Conservation (phyloP, 2,329 filamentous ascomycete species). For the Balansia obtecta region DNA sequence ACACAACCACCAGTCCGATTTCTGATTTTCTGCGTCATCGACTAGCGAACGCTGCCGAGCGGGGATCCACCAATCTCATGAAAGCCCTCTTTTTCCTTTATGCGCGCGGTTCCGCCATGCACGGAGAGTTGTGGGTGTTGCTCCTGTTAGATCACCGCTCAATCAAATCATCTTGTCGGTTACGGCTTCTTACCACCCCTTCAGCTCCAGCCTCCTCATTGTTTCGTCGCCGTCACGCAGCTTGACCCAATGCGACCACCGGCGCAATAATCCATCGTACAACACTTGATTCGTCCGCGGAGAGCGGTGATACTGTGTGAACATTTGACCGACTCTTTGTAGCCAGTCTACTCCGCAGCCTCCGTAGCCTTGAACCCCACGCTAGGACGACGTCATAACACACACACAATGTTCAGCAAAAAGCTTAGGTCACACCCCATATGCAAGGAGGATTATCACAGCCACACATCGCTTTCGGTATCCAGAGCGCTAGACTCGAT, state of each 20-base stretch:
- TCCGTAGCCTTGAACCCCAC: too few species aligned
- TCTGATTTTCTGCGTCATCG: slow-evolving; percentile 23
- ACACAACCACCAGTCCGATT: background rate
- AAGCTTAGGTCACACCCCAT: too few species aligned
- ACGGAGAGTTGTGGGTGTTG: background rate
- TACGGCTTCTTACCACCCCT: background rate
- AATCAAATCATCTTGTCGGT: background rate
- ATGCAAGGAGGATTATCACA: too few species aligned
- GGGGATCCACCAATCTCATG: slow-evolving; percentile 1
- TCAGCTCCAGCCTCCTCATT: background rate
- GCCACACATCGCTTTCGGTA: too few species aligned
- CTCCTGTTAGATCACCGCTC: background rate
- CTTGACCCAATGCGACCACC: background rate
- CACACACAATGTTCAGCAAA: too few species aligned
- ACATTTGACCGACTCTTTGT: too few species aligned
- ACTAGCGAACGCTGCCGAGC: slow-evolving; percentile 9
- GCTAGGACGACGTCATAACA: too few species aligned
- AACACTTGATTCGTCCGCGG: background rate
- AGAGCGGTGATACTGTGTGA: too few species aligned
- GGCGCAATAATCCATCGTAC: background rate
- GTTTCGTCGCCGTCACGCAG: background rate
- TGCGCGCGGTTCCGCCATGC: background rate
- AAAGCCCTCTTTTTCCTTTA: background rate
- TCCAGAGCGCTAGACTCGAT: too few species aligned
- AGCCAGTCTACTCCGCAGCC: too few species aligned